These are phyloP conservation scores for Salix brachista DNA, from an alignment of 345 rosid species.

Conservation along the genomic window DNA sequence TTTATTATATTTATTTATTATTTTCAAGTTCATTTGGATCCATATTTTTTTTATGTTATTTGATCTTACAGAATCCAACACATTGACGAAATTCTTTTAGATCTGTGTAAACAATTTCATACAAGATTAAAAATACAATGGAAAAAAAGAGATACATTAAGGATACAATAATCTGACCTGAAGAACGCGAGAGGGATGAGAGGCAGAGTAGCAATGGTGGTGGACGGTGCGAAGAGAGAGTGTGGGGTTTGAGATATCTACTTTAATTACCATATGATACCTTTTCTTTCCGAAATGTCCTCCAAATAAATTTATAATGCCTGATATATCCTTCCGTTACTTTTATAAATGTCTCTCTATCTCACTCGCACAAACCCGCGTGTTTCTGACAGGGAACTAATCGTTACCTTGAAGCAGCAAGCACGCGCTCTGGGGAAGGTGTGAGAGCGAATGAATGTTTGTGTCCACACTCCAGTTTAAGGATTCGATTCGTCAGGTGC, in stretches of 20 bases:
- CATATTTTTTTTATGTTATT: too few species aligned
- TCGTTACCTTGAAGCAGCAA: not conserved
- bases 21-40: too few species aligned
- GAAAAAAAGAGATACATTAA: too few species aligned
- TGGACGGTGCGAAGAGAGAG: not conserved
- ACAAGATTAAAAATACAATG: too few species aligned
- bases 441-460: not conserved
- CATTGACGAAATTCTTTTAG: too few species aligned
- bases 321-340: not conserved
- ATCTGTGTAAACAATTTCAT: too few species aligned
- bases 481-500: not conserved
- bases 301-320: not conserved
- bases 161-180: not conserved
- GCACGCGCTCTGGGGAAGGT: not conserved
- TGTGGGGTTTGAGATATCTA: not conserved
- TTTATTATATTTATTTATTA: too few species aligned
- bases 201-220: not conserved
- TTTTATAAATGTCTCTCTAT: not conserved
- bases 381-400: not conserved
- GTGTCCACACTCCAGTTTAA: not conserved
- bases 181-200: not conserved
- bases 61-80: too few species aligned
- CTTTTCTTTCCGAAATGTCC: not conserved
- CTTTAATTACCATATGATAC: not conserved
- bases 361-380: not conserved